Evolutionary conservation across 164 flowering plant genomes (phyloP), one percentile per base, ranked within the genome.

Genomic region (Stephania cephalantha): DNA sequence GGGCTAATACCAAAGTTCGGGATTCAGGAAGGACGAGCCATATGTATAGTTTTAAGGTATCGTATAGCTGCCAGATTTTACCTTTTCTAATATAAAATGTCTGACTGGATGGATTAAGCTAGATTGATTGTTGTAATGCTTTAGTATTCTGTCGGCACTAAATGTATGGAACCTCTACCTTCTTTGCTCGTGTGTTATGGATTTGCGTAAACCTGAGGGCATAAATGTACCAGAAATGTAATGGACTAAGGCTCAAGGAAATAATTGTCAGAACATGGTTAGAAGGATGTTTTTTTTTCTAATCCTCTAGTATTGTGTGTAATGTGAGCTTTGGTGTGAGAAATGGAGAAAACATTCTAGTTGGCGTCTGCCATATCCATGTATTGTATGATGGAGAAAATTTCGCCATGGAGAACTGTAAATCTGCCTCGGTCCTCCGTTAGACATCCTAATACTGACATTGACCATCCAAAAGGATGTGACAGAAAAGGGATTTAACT

Each of bases 1-100:
- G 98, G 98, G 98, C 90, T 73, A 95, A 92, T 77, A 74, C 75
- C 25, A 92, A 89, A 83, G 94, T 94, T 45, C 91, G 84, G 79
- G 83, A 79, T 65, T 69, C 86, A 3, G 91, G 97, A 42, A 86
- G 90, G 86, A 81, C 80, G 66, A 83, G 93, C 77, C 90, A 81
- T 50, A 88, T 94, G 78, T 94, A 90, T 10, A 90, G 93, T 82
- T 94, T 94, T 81, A 90, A 87, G 95, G 98, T 91, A 70, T 58
- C 64, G 5, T 17, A 58, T 58, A 58, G 17, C 5, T 58, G n/a
- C 1, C 64, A 58, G n/a, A 58, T 12, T 15, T 58, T 58, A n/a
- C 17, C 20, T 58, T 58, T 18, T 58, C 64, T 58, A 58, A 58
- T 15, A 15, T 58, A 58, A 15, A 15, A 58, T 15, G 64, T 58